Evolutionary conservation across 768 basidiomycete genomes (phyloP).

Genomic region (Cyclocybe aegerita): DNA sequence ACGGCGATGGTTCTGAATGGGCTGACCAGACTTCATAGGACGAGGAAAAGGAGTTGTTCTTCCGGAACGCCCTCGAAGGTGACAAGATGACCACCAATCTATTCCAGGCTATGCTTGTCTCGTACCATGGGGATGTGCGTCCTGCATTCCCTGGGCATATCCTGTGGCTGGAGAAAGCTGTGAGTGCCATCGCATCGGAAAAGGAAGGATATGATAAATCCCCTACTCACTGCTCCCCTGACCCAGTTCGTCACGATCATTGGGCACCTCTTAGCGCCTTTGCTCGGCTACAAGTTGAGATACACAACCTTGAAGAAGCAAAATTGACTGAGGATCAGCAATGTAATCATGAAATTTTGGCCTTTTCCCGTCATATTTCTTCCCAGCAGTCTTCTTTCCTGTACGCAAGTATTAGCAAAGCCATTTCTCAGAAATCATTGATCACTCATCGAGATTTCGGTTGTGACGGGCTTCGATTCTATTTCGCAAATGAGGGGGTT

Average conservation of each 20-base stretch:
- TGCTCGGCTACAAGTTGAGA: conserved; percentile 21
- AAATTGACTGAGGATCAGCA: too few species aligned
- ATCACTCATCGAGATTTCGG: too few species aligned
- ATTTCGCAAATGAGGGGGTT: too few species aligned
- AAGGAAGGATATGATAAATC: neutral
- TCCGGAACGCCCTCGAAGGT: conserved; percentile 23
- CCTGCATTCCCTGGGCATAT: conserved; percentile 25
- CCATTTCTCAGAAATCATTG: too few species aligned
- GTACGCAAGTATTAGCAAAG: too few species aligned
- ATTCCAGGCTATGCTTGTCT: conserved; percentile 20
- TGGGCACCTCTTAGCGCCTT: conserved; percentile 24
- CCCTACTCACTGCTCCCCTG: neutral
- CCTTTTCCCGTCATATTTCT: too few species aligned
- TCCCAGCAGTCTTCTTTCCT: too few species aligned
- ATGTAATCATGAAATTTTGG: too few species aligned
- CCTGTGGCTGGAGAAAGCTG: conserved; percentile 26
- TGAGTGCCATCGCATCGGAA: conserved; percentile 12
- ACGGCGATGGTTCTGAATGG: too few species aligned
- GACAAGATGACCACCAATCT: conserved; percentile 12
- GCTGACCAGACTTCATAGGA: conserved; percentile 16
- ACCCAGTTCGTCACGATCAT: conserved; percentile 26
- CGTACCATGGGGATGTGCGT: conserved; percentile 27
- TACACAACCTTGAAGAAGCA: conserved; percentile 12
- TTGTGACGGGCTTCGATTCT: too few species aligned
- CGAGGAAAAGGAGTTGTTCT: conserved; percentile 32